Percentiles rank a stretch among this genome's conserved stretches.
These are phyloP conservation scores for Crucibulum parvulum DNA, from an alignment of 1,284 basidiomycete genomes.

Conservation along the genomic window DNA sequence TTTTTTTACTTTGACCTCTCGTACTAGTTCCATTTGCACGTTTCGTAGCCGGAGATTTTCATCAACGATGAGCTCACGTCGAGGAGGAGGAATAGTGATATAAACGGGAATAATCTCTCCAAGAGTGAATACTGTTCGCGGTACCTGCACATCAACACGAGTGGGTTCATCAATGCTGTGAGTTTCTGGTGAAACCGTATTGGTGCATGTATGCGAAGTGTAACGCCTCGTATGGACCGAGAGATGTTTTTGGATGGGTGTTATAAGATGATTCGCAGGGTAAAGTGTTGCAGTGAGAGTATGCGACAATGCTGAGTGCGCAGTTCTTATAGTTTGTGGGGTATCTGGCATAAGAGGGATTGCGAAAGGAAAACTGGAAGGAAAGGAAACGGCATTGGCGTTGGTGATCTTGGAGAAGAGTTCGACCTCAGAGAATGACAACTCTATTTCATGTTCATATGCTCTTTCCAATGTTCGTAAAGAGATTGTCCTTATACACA, in stretches of 20 bases:
- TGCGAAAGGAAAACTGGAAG: constrained; percentile 75
- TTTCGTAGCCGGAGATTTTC: constrained; percentile 76
- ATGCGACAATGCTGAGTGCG: constrained; percentile 72
- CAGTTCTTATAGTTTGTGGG: constrained; percentile 78
- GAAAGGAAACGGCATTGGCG: constrained; percentile 40
- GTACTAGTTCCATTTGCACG: constrained; percentile 74
- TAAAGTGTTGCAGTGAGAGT: constrained; percentile 69
- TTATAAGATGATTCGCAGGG: constrained; percentile 47
- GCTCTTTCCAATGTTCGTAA: constrained; percentile 73
- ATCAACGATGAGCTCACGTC: constrained; percentile 66
- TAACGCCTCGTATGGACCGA: constrained; percentile 77
- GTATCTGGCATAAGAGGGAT: constrained; percentile 77
- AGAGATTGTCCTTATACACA: constrained; percentile 59
- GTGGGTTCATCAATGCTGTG: constrained; percentile 66
- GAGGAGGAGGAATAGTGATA: constrained; percentile 76
- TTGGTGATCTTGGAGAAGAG: constrained; percentile 50
- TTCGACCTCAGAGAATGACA: constrained; percentile 58
- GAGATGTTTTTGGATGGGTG: constrained; percentile 59
- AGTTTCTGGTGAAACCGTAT: constrained; percentile 64
- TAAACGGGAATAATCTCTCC: constrained; percentile 80
- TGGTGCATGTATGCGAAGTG: constrained; percentile 62
- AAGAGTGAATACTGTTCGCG: constrained; percentile 69
- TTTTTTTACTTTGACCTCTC: constrained; percentile 59
- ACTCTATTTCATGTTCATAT: constrained; percentile 67
- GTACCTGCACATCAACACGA: constrained; percentile 70